Percentiles rank a stretch among this genome's conserved stretches.
Evolutionary conservation across 2,329 filamentous ascomycete species (phyloP).

Genomic region (Aureobasidium mangrovei): DNA sequence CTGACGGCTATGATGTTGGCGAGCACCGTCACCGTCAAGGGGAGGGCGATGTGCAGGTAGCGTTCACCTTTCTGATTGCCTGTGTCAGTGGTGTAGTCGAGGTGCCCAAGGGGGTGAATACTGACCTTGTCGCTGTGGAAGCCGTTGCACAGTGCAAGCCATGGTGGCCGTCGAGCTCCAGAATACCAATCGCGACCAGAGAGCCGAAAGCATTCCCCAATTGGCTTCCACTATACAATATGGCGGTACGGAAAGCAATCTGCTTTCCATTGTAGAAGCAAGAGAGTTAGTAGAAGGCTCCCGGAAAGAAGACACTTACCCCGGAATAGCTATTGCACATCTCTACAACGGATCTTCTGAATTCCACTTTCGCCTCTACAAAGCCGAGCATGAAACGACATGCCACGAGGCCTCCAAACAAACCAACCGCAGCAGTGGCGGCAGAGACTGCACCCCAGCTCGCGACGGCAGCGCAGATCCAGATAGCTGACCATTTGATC

Average conservation of each 20-base stretch:
- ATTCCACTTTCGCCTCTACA: slow-evolving; percentile 30
- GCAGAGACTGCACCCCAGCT: slow-evolving; percentile 29
- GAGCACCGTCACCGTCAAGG: slow-evolving; percentile 22
- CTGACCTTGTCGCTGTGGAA: slow-evolving; percentile 29
- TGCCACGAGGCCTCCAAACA: slow-evolving; percentile 29
- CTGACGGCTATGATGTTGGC: slow-evolving; percentile 26
- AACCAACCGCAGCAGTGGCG: slow-evolving; percentile 27
- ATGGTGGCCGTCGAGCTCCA: slow-evolving; percentile 1
- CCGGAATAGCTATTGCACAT: too few species aligned
- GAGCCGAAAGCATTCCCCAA: slow-evolving; percentile 43
- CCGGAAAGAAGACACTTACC: slow-evolving; percentile 29
- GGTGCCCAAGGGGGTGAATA: background rate
- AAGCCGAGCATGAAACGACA: slow-evolving; percentile 34
- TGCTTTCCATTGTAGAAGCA: slow-evolving; percentile 48
- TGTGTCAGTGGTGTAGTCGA: background rate
- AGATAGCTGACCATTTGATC: slow-evolving; percentile 26
- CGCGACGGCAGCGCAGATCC: slow-evolving; percentile 25
- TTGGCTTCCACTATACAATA: slow-evolving; percentile 45
- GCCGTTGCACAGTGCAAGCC: slow-evolving; percentile 25
- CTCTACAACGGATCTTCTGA: too few species aligned
- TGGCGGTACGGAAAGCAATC: slow-evolving; percentile 41
- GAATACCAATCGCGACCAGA: slow-evolving; percentile 1
- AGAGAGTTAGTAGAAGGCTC: slow-evolving; percentile 40
- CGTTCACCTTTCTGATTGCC: slow-evolving; percentile 29
- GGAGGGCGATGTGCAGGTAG: slow-evolving; percentile 30